phyloP scores from a whole-genome alignment of 2,329 filamentous ascomycete species.

The Paecilomyces niveus region DNA sequence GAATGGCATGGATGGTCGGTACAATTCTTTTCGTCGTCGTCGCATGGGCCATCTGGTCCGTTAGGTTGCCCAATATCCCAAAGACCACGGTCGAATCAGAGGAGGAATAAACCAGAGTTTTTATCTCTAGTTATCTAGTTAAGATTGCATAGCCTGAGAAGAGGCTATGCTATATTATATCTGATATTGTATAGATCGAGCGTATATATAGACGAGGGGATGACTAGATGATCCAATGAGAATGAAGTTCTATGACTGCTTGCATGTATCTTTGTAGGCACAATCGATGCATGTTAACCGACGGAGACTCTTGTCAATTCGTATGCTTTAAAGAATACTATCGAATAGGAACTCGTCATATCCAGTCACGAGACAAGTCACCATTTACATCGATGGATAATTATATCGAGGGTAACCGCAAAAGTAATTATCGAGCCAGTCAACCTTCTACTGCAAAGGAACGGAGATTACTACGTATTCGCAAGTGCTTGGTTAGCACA shows the following conservation, averaged over 20 bases:
- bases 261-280: too few species aligned
- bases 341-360: too few species aligned
- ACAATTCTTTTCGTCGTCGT: slow-evolving; percentile 2
- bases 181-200: neutral
- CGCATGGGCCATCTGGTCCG: slow-evolving; percentile 6
- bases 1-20: slow-evolving; percentile 39
- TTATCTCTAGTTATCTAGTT: neutral
- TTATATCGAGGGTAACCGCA: too few species aligned
- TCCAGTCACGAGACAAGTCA: too few species aligned
- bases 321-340: too few species aligned
- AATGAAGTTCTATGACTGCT: neutral
- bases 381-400: too few species aligned
- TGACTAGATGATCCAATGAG: neutral
- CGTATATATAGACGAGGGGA: neutral
- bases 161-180: neutral
- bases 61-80: neutral
- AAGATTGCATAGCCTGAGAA: neutral
- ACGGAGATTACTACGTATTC: too few species aligned
- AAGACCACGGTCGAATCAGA: neutral
- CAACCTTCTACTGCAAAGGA: too few species aligned
- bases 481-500: too few species aligned
- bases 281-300: too few species aligned
- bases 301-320: too few species aligned
- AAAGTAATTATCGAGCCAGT: too few species aligned
- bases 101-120: neutral